A percentile compares a stretch with the other conserved stretches of the same genome.
These are phyloP conservation scores for Catharanthus roseus DNA, from an alignment of 257 asterid genomes.

Conservation along the genomic window DNA sequence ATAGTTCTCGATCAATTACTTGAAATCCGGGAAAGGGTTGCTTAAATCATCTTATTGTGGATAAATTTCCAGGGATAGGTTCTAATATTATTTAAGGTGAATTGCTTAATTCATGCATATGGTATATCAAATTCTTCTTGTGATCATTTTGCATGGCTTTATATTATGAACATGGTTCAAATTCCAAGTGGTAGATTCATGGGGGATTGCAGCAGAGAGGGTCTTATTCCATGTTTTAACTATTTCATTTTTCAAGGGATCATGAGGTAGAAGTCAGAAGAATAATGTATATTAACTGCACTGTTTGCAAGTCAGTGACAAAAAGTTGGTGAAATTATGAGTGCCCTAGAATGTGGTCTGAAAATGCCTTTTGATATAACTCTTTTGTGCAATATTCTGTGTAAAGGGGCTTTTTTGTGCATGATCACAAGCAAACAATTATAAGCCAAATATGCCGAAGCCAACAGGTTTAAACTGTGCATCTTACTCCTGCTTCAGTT, in stretches of 20 bases:
- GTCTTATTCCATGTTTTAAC: background rate
- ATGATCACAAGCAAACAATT: background rate
- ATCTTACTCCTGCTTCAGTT: background rate
- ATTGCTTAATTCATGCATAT: background rate
- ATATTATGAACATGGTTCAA: background rate
- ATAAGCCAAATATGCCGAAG: background rate
- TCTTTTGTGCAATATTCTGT: background rate
- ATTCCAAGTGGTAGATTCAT: background rate
- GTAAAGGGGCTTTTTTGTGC: background rate
- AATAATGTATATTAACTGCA: background rate
- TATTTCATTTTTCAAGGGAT: background rate
- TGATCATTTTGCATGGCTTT: too few relatives aligned
- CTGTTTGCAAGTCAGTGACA: background rate
- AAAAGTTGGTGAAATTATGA: background rate
- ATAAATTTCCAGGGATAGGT: background rate
- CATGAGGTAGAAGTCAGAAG: background rate
- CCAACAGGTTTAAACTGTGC: background rate
- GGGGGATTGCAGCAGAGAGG: background rate
- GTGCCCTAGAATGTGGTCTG: background rate
- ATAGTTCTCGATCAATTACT: background rate
- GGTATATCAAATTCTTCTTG: background rate
- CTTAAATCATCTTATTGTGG: background rate
- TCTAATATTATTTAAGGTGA: background rate
- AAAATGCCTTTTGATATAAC: background rate
- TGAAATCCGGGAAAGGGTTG: background rate